Conservation (phyloP, 2,329 filamentous ascomycete species). For the Acephala macrosclerotiorum region DNA sequence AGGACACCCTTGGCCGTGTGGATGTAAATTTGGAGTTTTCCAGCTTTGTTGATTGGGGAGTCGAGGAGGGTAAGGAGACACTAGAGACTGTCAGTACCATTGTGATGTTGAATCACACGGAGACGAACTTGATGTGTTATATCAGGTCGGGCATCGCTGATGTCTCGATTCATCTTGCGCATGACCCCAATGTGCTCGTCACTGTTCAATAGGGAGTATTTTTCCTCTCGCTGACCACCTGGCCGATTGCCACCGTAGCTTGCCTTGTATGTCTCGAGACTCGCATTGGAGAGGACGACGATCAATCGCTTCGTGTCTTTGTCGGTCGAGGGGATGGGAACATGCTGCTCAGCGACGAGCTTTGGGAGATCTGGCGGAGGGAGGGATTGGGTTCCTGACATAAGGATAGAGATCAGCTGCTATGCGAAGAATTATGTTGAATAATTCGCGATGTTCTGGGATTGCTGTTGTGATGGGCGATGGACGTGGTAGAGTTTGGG, state of each 20-base stretch:
- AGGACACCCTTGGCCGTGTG: slow-evolving; percentile 96
- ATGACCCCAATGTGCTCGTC: slow-evolving; percentile 99
- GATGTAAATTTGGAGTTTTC: slow-evolving; percentile 97
- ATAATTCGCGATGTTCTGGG: slow-evolving; percentile 20
- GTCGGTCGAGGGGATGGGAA: slow-evolving; percentile 82
- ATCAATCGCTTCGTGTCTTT: slow-evolving; percentile 93
- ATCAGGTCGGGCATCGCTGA: slow-evolving; percentile 95
- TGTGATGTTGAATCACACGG: slow-evolving; percentile 34
- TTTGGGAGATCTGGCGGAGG: slow-evolving; percentile 90
- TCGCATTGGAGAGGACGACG: slow-evolving; percentile 96
- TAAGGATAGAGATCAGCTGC: slow-evolving; percentile 37
- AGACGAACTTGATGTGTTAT: slow-evolving; percentile 93
- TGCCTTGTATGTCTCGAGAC: slow-evolving; percentile 96
- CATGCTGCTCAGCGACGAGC: slow-evolving; percentile 91
- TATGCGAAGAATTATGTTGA: slow-evolving; percentile 33
- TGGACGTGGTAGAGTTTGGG: slow-evolving; percentile 12
- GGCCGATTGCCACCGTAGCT: slow-evolving; percentile 74
- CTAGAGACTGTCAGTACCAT: slow-evolving; percentile 55
- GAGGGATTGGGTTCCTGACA: slow-evolving; percentile 88
- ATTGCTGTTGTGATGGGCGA: not conserved
- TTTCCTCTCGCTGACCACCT: slow-evolving; percentile 76
- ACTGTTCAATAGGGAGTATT: slow-evolving; percentile 97
- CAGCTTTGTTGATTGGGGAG: slow-evolving; percentile 98
- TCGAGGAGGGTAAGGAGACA: slow-evolving; percentile 96
- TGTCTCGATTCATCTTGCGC: slow-evolving; percentile 99